Evolutionary conservation across 306 rosid species (phyloP).

Genomic region (Dryas alaskensis): DNA sequence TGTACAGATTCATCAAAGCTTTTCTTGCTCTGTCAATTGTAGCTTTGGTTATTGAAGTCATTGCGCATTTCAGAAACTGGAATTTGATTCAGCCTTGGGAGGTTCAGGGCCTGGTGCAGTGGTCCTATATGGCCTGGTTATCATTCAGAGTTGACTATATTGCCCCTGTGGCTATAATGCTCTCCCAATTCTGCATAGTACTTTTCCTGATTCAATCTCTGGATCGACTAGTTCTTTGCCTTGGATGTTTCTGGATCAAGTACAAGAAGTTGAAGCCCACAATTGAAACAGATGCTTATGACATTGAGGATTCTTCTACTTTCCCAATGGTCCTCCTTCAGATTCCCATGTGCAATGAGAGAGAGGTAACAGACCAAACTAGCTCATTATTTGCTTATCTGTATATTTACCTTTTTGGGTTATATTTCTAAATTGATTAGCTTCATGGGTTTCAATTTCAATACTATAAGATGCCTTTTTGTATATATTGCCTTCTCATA

Average conservation of each 20-base stretch:
- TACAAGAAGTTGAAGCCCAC: constrained; percentile 72
- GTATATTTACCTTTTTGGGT: background rate
- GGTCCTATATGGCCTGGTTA: constrained; percentile 72
- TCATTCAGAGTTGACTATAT: constrained; percentile 76
- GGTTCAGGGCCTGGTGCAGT: constrained; percentile 65
- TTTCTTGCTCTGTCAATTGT: constrained; percentile 62
- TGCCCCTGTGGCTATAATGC: constrained; percentile 59
- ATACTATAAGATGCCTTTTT: background rate
- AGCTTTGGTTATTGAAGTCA: constrained; percentile 59
- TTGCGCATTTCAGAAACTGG: constrained; percentile 86
- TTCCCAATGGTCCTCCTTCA: constrained; percentile 94
- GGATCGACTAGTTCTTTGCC: constrained; percentile 79
- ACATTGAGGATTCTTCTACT: constrained; percentile 60
- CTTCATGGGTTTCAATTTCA: background rate
- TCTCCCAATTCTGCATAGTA: constrained; percentile 81
- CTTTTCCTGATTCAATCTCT: constrained; percentile 87
- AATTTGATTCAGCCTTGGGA: constrained; percentile 79
- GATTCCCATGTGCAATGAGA: constrained; percentile 99
- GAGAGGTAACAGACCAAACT: constrained; percentile 66
- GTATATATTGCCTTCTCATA: background rate
- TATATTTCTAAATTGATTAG: background rate
- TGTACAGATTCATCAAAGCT: constrained; percentile 63
- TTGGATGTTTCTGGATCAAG: constrained; percentile 98
- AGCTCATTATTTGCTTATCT: constrained; percentile 5
- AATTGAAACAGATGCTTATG: constrained; percentile 47